Percentiles rank a stretch among this genome's conserved stretches.
These are phyloP conservation scores for Emericellopsis terricola DNA, from an alignment of 495 filamentous ascomycete species.

Conservation along the genomic window DNA sequence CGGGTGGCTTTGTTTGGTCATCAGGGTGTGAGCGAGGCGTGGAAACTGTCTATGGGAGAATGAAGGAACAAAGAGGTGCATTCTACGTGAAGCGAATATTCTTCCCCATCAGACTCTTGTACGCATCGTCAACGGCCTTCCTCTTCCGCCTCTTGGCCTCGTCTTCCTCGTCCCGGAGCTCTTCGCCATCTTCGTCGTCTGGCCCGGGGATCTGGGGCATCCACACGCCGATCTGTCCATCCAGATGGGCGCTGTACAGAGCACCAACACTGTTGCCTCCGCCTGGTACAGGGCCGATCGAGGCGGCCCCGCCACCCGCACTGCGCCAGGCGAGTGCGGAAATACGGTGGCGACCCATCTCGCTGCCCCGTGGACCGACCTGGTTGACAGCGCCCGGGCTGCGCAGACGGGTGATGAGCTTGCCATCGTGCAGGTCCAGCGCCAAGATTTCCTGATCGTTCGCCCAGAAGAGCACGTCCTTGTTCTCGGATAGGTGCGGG, in stretches of 20 bases:
- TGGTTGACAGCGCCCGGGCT: constrained; percentile 35
- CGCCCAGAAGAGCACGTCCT: constrained; percentile 53
- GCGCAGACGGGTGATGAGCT: constrained; percentile 48
- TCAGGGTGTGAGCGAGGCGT: constrained; percentile 22
- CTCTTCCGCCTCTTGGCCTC: constrained; percentile 24
- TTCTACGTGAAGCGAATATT: constrained; percentile 31
- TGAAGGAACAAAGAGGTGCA: too few species aligned
- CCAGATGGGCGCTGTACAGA: constrained; percentile 36
- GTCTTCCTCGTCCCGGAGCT: constrained; percentile 15
- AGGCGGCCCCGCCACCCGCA: constrained; percentile 20
- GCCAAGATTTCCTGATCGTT: constrained; percentile 64
- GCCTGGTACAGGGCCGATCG: constrained; percentile 22
- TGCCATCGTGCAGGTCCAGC: constrained; percentile 57
- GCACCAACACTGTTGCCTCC: constrained; percentile 26
- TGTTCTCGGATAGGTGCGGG: constrained; percentile 23
- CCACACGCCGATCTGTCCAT: constrained; percentile 42
- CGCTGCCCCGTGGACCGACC: constrained; percentile 16
- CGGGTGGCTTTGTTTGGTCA: constrained; percentile 75
- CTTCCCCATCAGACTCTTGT: constrained; percentile 30
- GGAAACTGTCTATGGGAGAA: too few species aligned
- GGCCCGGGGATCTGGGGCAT: constrained; percentile 28
- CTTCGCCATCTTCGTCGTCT: constrained; percentile 24
- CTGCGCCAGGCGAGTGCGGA: constrained; percentile 58
- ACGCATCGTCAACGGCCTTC: constrained; percentile 42
- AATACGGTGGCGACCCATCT: constrained; percentile 32